Base-by-base conservation (phyloP, 2,329 filamentous ascomycete species). In the Colletotrichum sp. region DNA sequence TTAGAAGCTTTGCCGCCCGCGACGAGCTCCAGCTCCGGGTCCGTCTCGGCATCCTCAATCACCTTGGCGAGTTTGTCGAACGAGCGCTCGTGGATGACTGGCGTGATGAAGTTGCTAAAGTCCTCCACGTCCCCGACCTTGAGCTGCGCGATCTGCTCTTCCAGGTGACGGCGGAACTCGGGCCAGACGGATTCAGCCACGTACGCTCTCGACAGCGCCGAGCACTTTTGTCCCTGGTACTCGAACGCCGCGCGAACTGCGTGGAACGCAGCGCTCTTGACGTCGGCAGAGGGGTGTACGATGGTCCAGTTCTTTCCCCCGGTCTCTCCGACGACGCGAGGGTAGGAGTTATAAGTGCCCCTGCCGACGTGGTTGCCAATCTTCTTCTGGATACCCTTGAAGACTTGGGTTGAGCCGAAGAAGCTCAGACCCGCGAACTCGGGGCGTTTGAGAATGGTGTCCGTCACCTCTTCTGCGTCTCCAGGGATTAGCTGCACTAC, bases 401-500 rank as follows among this genome's bases (percentile, higher is more conserved):
- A 98, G 34, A 98, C 95, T 65, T 93, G 92, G 0, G 96, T 98
- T 87, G 94, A 97, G 76, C 96, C 96, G 1, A 96, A 98, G 89
- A 96, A 98, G 88, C 98, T 96, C 28, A 98, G 91, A n/a, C 94
- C 94, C 12, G 96, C 94, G 80, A 98, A 97, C 75, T 97, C 89
- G 79, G 88, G 92, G 88, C 97, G 95, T 68, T 89, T 89, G 56
- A 98, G 90, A 10, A 95, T 94, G 43, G 90, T 90, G 83, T 93
- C 92, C 74, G 96, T 98, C 74, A 98, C 92, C 84, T 95, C 92
- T 72, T 93, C 94, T 5, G 96, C 94, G 81, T 98, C 93, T 72
- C 96, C 96, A 5, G 96, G 96, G 13, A 98, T 91, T 83, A 98
- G 98, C 86, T 98, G 96, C 78, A 98, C 95, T 68, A 98, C 96